Base-by-base conservation (phyloP, 352 stramenopile species). In the Plasmopara halstedii region DNA sequence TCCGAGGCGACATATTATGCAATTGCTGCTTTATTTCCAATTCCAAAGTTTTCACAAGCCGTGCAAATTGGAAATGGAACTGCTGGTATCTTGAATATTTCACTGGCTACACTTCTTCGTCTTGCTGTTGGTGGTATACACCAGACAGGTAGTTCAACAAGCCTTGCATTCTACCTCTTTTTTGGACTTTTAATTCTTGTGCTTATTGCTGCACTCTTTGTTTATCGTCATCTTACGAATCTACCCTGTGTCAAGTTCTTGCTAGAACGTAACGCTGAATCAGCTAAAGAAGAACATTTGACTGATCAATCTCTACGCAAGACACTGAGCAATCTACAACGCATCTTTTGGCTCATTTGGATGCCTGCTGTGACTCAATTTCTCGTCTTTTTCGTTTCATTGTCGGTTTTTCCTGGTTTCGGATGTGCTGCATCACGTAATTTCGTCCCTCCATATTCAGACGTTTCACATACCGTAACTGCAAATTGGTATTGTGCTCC, bases 21-120 rank as follows among this genome's bases (percentile, higher is more conserved):
- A 15, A 50, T 85, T 15, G 70, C 73, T 6, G 67, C 70, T 3
- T 53, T 86, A 2, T 86, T 86, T 50, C 74, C 71, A 2, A 50
- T 70, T n/a, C 57, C 74, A 47, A 82, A 81, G 46, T 84, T 78
- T 50, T 81, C 68, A 5, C 79, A 86, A 42, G 70, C 67, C 4
- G 64, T 87, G 19, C 74, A 86, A 50, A 74, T 86, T 27, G 74
- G 70, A 21, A 81, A 84, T 42, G 62, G 62, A n/a, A 54, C 35
- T 5, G 67, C 67, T 0, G 73, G 66, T 17, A 60, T 78, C 19
- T 23, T 83, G 36, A 84, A 84, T 61, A 70, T 83, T 42, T 69
- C 67, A n/a, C 41, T 79, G 26, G 49, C 55, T 1, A 85, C 73
- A 19, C 13, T 87, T 5, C 47, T 87, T n/a, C 65, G 67, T 36